Evolutionary conservation across 2,329 filamentous ascomycete species (phyloP).

Genomic region (Decorospora gaudefroyi): DNA sequence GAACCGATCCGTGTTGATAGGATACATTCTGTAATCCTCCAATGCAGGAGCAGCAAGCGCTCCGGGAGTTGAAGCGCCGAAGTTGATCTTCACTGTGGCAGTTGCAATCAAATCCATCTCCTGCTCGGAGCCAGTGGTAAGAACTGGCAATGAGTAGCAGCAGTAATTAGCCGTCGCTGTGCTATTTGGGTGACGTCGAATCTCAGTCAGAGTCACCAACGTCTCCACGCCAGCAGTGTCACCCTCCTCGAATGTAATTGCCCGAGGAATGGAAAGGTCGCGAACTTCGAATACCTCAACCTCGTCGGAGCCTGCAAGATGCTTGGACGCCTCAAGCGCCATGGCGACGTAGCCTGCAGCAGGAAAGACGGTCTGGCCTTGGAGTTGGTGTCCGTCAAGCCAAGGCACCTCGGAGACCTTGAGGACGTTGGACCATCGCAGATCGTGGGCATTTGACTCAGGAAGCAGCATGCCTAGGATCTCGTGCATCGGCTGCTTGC

Average conservation of each 20-base stretch:
- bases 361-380: slow-evolving; percentile 50
- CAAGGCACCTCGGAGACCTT: slow-evolving; percentile 16
- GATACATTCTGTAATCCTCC: background rate
- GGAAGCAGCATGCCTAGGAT: background rate
- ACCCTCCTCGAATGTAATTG: background rate
- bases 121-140: background rate
- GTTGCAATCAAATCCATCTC: background rate
- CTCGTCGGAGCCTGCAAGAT: background rate
- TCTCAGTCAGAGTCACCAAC: background rate
- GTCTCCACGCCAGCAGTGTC: background rate
- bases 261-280: background rate
- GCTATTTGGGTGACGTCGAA: background rate
- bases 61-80: background rate
- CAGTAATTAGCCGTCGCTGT: too few relatives aligned
- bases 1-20: background rate
- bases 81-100: background rate
- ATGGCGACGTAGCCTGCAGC: slow-evolving; percentile 52
- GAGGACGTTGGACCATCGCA: background rate
- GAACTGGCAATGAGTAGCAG: background rate
- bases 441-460: background rate
- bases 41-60: background rate
- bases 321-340: slow-evolving; percentile 31
- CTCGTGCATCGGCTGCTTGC: background rate
- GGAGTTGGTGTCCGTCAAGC: slow-evolving; percentile 24
- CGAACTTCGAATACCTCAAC: background rate